These are phyloP conservation scores for Rutstroemia sydowiana DNA, from an alignment of 2,329 filamentous ascomycete species.

Conservation along the genomic window DNA sequence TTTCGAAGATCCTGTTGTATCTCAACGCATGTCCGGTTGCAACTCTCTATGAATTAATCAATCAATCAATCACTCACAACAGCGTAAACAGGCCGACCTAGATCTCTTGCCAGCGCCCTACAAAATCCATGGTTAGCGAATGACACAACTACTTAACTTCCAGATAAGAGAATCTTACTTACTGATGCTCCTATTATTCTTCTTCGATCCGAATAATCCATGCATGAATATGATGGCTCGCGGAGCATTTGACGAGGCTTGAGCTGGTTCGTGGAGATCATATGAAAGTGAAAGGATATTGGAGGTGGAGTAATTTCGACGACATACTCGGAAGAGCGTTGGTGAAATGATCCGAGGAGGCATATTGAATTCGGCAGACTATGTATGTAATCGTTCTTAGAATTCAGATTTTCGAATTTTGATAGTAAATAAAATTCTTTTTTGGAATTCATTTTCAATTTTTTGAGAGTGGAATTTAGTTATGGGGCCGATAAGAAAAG, in stretches of 20 bases:
- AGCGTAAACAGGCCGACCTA: slow-evolving; percentile 74
- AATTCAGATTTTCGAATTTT: not conserved
- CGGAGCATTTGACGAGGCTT: slow-evolving; percentile 36
- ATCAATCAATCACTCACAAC: slow-evolving; percentile 61
- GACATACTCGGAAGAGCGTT: not conserved
- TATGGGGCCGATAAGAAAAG: not conserved
- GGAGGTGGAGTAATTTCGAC: slow-evolving; percentile 14
- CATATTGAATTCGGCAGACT: slow-evolving; percentile 8
- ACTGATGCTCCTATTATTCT: slow-evolving; percentile 90
- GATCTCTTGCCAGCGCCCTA: slow-evolving; percentile 72
- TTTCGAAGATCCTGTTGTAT: slow-evolving; percentile 71
- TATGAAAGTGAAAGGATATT: slow-evolving; percentile 42
- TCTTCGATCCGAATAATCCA: slow-evolving; percentile 89
- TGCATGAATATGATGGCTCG: slow-evolving; percentile 80
- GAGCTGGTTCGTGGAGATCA: slow-evolving; percentile 58
- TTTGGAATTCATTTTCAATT: too few species aligned
- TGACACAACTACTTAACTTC: slow-evolving; percentile 12
- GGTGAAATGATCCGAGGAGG: slow-evolving; percentile 11
- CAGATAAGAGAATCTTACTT: slow-evolving; percentile 51
- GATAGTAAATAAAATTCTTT: not conserved
- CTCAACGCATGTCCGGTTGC: not conserved
- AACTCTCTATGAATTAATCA: not conserved
- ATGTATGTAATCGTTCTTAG: not conserved
- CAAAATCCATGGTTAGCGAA: not conserved
- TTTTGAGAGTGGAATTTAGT: not conserved